Conservation (phyloP, 306 rosid genomes). For the Vigna unguiculata region DNA sequence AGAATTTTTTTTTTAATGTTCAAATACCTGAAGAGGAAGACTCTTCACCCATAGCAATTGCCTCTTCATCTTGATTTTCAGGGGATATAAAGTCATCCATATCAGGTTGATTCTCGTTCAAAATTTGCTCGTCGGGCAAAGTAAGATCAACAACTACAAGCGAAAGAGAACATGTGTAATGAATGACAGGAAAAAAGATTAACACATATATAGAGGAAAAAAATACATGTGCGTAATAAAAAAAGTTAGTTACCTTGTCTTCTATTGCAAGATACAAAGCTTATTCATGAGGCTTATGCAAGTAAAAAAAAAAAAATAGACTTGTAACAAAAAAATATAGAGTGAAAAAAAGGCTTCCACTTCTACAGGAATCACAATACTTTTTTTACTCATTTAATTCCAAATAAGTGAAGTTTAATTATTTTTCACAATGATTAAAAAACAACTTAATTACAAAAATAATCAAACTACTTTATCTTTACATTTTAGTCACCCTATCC, state of each 20-base stretch:
- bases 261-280: neutral
- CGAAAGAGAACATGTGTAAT: slow-evolving; percentile 10
- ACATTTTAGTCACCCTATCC: too few relatives aligned
- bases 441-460: neutral
- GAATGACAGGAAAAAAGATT: neutral
- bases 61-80: slow-evolving; percentile 78
- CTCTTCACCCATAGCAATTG: slow-evolving; percentile 82
- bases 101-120: slow-evolving; percentile 73
- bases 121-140: slow-evolving; percentile 70
- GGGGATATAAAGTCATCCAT: slow-evolving; percentile 64
- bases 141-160: slow-evolving; percentile 66
- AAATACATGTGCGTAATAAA: neutral
- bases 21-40: slow-evolving; percentile 70
- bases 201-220: neutral
- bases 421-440: neutral
- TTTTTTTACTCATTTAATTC: neutral
- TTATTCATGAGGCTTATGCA: neutral
- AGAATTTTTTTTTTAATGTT: neutral
- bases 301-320: too few relatives aligned
- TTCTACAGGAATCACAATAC: slow-evolving; percentile 4
- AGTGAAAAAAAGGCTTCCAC: neutral
- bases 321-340: too few relatives aligned
- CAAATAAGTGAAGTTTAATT: neutral
- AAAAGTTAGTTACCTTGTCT: neutral
- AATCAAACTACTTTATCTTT: neutral